Conservation (phyloP, 495 filamentous ascomycete species). For the Xylaria flabelliformis region DNA sequence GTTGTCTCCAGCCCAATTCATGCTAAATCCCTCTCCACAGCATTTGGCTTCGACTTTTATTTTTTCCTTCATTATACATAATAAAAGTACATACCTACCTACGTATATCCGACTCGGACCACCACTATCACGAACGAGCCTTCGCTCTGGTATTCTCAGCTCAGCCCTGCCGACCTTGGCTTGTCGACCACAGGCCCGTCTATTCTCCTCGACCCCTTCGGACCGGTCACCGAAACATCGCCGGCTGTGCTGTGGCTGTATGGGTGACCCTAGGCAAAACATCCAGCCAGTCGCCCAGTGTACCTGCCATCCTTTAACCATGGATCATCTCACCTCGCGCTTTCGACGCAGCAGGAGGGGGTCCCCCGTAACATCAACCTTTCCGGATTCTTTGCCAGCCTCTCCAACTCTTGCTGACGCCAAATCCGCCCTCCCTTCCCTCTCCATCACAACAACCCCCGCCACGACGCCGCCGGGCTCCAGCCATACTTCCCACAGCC, state of each 20-base stretch:
- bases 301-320: constrained; percentile 17
- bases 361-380: not conserved
- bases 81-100: too few relatives aligned
- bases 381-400: not conserved
- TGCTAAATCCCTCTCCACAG: constrained; percentile 9
- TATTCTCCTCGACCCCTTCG: not conserved
- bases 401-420: constrained; percentile 13
- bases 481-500: constrained; percentile 12
- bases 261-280: not conserved
- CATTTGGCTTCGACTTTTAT: not conserved
- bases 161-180: too few relatives aligned
- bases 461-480: constrained; percentile 17
- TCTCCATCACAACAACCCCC: constrained; percentile 31
- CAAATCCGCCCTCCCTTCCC: constrained; percentile 28
- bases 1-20: not conserved
- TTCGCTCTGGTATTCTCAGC: too few relatives aligned
- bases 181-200: constrained; percentile 13
- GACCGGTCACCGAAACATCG: not conserved
- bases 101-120: not conserved
- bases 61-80: not conserved
- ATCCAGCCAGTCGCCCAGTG: not conserved
- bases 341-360: constrained; percentile 36
- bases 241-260: not conserved
- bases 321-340: constrained; percentile 39
- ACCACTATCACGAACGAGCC: not conserved